These are phyloP conservation scores for Colletotrichum eleusines DNA, from an alignment of 2,329 filamentous ascomycete species.

Conservation along the genomic window DNA sequence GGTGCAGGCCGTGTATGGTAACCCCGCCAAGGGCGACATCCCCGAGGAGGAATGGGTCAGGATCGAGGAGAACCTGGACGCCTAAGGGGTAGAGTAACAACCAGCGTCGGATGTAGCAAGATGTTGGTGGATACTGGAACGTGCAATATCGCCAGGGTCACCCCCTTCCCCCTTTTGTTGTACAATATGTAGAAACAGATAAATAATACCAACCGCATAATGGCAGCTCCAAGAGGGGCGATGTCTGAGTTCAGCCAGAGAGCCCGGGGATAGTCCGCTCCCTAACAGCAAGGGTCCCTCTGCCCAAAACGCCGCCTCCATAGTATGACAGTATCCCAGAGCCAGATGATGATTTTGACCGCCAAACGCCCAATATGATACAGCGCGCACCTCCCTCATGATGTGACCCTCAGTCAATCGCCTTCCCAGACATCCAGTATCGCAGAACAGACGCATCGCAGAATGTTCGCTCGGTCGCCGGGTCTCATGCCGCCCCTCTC, in stretches of 20 bases:
- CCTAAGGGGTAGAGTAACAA: neutral
- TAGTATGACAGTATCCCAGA: constrained; percentile 31
- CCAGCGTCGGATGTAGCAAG: neutral
- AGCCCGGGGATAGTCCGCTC: neutral
- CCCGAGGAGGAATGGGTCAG: constrained; percentile 66
- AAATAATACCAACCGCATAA: constrained; percentile 31
- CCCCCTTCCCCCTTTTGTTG: neutral
- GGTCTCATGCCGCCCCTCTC: neutral
- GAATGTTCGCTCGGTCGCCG: neutral
- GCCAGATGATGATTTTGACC: constrained; percentile 31
- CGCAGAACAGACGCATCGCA: neutral
- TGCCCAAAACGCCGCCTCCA: constrained; percentile 34
- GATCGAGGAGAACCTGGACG: constrained; percentile 62
- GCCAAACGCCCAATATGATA: constrained; percentile 39
- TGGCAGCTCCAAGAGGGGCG: constrained; percentile 30
- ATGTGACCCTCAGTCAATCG: neutral
- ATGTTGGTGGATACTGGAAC: neutral
- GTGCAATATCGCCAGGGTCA: neutral
- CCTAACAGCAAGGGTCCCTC: constrained; percentile 7
- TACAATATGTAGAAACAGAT: constrained; percentile 36
- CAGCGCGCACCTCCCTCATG: constrained; percentile 8
- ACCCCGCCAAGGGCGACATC: constrained; percentile 66
- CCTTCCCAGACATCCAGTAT: neutral
- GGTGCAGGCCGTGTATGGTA: constrained; percentile 84
- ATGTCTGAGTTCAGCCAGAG: constrained; percentile 23